Evolutionary conservation across 1,139 yeast genomes (phyloP).

Genomic region (Citeromyces hawaiiensis): DNA sequence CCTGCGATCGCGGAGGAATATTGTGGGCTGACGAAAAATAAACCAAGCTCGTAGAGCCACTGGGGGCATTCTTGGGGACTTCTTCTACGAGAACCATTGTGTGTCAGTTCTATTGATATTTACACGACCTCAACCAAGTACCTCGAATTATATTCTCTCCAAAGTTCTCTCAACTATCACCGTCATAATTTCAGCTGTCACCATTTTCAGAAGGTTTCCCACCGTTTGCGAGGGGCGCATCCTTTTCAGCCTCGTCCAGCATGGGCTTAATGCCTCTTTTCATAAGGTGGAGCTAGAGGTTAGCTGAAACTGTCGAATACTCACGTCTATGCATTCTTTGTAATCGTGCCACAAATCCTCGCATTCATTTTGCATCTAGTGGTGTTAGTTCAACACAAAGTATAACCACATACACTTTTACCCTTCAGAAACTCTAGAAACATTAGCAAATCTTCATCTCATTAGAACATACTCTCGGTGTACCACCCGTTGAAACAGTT

Average conservation of each 20-base stretch:
- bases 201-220: constrained; percentile 20
- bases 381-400: constrained; percentile 4
- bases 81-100: constrained; percentile 1
- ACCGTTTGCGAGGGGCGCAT: constrained; percentile 74
- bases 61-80: not conserved
- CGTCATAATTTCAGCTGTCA: constrained; percentile 4
- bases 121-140: not conserved
- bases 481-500: constrained; percentile 93
- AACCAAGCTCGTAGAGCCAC: not conserved
- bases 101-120: not conserved
- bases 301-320: constrained; percentile 10
- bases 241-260: constrained; percentile 83
- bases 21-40: not conserved
- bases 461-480: constrained; percentile 46
- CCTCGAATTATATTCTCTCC: too few relatives aligned
- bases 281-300: constrained; percentile 40
- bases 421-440: constrained; percentile 47
- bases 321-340: constrained; percentile 67
- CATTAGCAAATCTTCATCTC: not conserved
- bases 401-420: constrained; percentile 22
- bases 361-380: constrained; percentile 70
- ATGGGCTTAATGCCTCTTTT: constrained; percentile 68
- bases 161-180: not conserved
- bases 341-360: constrained; percentile 81
- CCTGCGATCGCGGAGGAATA: not conserved